phyloP scores from a whole-genome alignment of 306 rosid species.

The Cucurbita argyrosperma region DNA sequence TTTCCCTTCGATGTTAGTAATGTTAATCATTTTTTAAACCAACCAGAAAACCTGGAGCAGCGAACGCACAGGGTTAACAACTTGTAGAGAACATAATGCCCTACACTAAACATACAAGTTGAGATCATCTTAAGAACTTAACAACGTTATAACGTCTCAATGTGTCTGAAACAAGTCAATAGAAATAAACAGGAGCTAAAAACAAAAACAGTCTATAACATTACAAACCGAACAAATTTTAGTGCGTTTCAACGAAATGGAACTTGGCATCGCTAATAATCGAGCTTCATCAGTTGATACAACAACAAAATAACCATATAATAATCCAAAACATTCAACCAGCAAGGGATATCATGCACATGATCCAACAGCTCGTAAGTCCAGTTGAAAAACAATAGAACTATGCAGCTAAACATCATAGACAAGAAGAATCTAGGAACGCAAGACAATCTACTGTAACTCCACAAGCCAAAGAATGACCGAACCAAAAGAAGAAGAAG shows the following conservation, averaged over 20 bases:
- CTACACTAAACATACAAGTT: not conserved
- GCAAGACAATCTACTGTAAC: not conserved
- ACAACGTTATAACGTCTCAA: not conserved
- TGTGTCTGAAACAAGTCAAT: not conserved
- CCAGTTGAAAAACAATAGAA: not conserved
- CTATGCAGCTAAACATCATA: not conserved
- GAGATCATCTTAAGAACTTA: not conserved
- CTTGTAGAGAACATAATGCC: not conserved
- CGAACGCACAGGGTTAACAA: not conserved
- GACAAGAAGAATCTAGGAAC: not conserved
- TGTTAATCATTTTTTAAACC: conserved; percentile 20
- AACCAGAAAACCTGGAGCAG: conserved; percentile 1
- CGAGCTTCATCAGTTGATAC: not conserved
- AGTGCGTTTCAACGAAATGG: not conserved
- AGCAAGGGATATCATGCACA: not conserved
- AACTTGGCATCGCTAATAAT: not conserved
- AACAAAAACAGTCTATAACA: not conserved
- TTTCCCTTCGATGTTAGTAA: conserved; percentile 15
- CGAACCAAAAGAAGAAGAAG: not conserved
- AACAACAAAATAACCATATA: not conserved
- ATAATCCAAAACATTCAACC: not conserved
- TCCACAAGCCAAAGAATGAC: not conserved
- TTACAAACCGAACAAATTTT: not conserved
- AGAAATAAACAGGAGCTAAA: not conserved
- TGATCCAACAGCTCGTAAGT: not conserved